These are phyloP conservation scores for Steccherinum ochraceum DNA, from an alignment of 768 basidiomycete genomes.

Conservation along the genomic window DNA sequence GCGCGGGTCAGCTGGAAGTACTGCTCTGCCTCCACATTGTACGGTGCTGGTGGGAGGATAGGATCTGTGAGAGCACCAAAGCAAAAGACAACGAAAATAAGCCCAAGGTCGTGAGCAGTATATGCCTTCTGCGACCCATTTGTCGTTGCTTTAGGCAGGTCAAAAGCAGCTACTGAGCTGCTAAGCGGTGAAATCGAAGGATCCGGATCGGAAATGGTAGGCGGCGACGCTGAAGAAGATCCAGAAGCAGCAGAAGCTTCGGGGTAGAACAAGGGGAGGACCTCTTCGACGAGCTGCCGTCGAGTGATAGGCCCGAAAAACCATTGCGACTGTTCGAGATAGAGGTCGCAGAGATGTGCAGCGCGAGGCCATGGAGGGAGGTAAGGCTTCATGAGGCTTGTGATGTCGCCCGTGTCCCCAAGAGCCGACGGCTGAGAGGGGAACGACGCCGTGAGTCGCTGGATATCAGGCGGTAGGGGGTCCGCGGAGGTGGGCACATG, in stretches of 20 bases:
- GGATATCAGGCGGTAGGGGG: slow-evolving; percentile 11
- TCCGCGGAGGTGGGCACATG: background rate
- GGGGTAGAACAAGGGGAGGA: slow-evolving; percentile 57
- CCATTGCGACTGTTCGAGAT: slow-evolving; percentile 76
- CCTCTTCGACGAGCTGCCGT: slow-evolving; percentile 59
- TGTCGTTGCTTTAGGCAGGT: slow-evolving; percentile 1
- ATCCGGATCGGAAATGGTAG: slow-evolving; percentile 4
- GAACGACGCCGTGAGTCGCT: slow-evolving; percentile 34
- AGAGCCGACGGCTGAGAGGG: slow-evolving; percentile 38
- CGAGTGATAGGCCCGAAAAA: slow-evolving; percentile 68
- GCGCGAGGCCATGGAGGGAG: slow-evolving; percentile 59
- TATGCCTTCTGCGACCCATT: slow-evolving; percentile 29
- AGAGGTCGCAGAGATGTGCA: slow-evolving; percentile 53
- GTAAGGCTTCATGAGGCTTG: slow-evolving; percentile 37
- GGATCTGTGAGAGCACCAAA: slow-evolving; percentile 26
- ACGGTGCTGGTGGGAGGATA: slow-evolving; percentile 32
- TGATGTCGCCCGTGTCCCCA: slow-evolving; percentile 33
- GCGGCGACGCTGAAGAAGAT: slow-evolving; percentile 7
- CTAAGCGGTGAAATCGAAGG: slow-evolving; percentile 34
- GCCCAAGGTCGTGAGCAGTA: slow-evolving; percentile 27
- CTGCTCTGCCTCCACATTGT: slow-evolving; percentile 31
- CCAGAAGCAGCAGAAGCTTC: slow-evolving; percentile 42
- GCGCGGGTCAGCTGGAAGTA: slow-evolving; percentile 55
- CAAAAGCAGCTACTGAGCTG: slow-evolving; percentile 35
- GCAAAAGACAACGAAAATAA: slow-evolving; percentile 26